These are phyloP conservation scores for Nothopassalora personata DNA, from an alignment of 2,329 filamentous ascomycete genomes.

Conservation along the genomic window DNA sequence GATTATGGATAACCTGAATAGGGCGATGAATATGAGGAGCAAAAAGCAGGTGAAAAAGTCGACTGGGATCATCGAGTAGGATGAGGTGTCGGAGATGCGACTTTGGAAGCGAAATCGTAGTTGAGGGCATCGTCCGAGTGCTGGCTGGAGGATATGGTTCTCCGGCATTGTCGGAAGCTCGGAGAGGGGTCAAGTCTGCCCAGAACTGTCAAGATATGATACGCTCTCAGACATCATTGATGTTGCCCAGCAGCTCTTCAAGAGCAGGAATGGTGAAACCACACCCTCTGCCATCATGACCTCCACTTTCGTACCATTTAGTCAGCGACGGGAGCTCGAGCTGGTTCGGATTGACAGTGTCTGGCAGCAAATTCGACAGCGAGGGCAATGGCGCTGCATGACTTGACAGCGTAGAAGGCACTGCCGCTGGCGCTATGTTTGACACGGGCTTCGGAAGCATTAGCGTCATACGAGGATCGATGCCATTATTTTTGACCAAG, in stretches of 20 bases:
- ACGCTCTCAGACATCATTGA: background rate
- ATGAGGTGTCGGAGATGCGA: too few relatives aligned
- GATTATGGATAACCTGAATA: background rate
- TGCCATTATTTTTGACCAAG: slow-evolving; percentile 12
- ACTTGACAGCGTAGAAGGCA: slow-evolving; percentile 19
- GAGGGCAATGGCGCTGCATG: slow-evolving; percentile 12
- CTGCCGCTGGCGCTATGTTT: background rate
- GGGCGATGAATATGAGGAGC: background rate
- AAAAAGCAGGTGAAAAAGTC: background rate
- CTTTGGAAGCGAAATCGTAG: background rate
- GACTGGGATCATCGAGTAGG: background rate
- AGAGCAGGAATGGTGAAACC: background rate
- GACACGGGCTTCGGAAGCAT: slow-evolving; percentile 22
- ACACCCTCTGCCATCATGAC: background rate
- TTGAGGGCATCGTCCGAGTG: too few relatives aligned
- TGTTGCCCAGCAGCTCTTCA: background rate
- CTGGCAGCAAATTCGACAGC: slow-evolving; percentile 9
- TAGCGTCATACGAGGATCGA: slow-evolving; percentile 25
- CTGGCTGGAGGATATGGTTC: too few relatives aligned
- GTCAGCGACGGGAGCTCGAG: slow-evolving; percentile 29
- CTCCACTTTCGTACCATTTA: slow-evolving; percentile 17
- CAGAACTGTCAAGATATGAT: too few relatives aligned
- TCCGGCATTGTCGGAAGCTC: background rate
- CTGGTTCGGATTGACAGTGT: slow-evolving; percentile 17
- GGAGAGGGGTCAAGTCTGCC: too few relatives aligned